Evolutionary conservation across 2,329 filamentous ascomycete genomes (phyloP).

Genomic region (Plectosphaerella plurivora): DNA sequence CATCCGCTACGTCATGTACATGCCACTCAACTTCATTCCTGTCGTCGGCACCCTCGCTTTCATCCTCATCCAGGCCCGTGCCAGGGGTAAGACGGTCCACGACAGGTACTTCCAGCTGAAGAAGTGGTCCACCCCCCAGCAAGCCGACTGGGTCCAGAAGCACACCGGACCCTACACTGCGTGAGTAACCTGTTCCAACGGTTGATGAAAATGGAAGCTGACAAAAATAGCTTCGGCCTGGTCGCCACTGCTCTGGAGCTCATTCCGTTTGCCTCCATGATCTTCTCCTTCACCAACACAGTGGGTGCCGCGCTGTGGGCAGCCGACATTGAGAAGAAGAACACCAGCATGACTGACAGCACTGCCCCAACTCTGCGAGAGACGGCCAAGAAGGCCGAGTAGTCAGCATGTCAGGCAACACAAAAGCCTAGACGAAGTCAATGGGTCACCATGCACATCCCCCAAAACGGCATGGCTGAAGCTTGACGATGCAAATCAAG

Average conservation of each 20-base stretch:
- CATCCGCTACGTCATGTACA: slow-evolving; percentile 75
- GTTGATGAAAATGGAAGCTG: neutral
- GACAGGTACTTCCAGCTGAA: slow-evolving; percentile 85
- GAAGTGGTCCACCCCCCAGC: slow-evolving; percentile 65
- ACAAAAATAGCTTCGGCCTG: slow-evolving; percentile 58
- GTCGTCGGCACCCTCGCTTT: slow-evolving; percentile 81
- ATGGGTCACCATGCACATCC: too few species aligned
- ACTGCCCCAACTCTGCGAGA: slow-evolving; percentile 48
- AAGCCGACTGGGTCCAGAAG: slow-evolving; percentile 63
- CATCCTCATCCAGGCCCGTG: slow-evolving; percentile 64
- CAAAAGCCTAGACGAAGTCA: neutral
- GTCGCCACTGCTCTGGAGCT: slow-evolving; percentile 79
- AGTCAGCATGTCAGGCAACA: slow-evolving; percentile 9
- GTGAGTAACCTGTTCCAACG: slow-evolving; percentile 44
- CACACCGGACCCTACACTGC: slow-evolving; percentile 75
- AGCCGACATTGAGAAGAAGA: slow-evolving; percentile 68
- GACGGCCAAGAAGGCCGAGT: slow-evolving; percentile 44
- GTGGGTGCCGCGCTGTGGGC: slow-evolving; percentile 95
- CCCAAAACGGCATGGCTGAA: too few species aligned
- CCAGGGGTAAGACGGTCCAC: slow-evolving; percentile 45
- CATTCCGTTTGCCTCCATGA: slow-evolving; percentile 74
- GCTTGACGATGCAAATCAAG: too few species aligned
- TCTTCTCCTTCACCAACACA: slow-evolving; percentile 87
- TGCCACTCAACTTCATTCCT: slow-evolving; percentile 91
- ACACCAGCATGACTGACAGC: slow-evolving; percentile 41